Percentiles rank a stretch among this genome's conserved stretches.
These are phyloP conservation scores for Tolypocladium pustulatum DNA, from an alignment of 2,329 filamentous ascomycete species.

Conservation along the genomic window DNA sequence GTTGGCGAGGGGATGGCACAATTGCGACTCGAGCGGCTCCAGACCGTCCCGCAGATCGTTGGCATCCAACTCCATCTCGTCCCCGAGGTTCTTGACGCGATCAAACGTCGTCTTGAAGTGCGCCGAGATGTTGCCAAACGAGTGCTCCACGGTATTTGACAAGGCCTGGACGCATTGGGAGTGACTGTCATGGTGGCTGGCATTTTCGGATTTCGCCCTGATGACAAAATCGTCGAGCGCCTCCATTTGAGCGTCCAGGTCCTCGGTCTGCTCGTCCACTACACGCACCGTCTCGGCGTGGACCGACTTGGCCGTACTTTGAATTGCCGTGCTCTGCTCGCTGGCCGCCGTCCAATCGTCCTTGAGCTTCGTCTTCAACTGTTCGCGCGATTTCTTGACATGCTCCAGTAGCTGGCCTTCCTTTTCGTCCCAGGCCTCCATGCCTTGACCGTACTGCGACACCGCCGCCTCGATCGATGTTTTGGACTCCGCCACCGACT, in stretches of 20 bases:
- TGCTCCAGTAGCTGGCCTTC: slow-evolving; percentile 61
- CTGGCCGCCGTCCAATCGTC: slow-evolving; percentile 77
- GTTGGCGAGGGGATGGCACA: slow-evolving; percentile 59
- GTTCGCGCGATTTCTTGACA: slow-evolving; percentile 63
- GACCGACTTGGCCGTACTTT: slow-evolving; percentile 72
- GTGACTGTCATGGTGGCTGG: slow-evolving; percentile 63
- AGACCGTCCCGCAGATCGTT: slow-evolving; percentile 48
- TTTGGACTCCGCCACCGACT: slow-evolving; percentile 53
- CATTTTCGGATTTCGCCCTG: slow-evolving; percentile 71
- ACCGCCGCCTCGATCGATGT: slow-evolving; percentile 55
- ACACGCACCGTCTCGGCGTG: slow-evolving; percentile 85
- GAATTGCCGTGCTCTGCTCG: slow-evolving; percentile 72
- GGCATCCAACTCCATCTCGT: slow-evolving; percentile 54
- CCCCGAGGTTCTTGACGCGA: slow-evolving; percentile 57
- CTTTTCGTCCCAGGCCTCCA: slow-evolving; percentile 63
- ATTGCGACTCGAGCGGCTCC: slow-evolving; percentile 44
- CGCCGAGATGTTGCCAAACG: slow-evolving; percentile 59
- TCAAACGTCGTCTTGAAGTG: slow-evolving; percentile 61
- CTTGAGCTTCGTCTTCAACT: slow-evolving; percentile 71
- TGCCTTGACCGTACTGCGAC: slow-evolving; percentile 54
- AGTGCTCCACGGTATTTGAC: slow-evolving; percentile 57
- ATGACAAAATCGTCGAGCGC: slow-evolving; percentile 85
- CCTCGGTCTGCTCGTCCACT: slow-evolving; percentile 78
- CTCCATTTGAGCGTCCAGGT: slow-evolving; percentile 80
- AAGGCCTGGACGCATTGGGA: slow-evolving; percentile 54